These are phyloP conservation scores for Neurospora sp. DNA, from an alignment of 495 filamentous ascomycete genomes.

Conservation along the genomic window DNA sequence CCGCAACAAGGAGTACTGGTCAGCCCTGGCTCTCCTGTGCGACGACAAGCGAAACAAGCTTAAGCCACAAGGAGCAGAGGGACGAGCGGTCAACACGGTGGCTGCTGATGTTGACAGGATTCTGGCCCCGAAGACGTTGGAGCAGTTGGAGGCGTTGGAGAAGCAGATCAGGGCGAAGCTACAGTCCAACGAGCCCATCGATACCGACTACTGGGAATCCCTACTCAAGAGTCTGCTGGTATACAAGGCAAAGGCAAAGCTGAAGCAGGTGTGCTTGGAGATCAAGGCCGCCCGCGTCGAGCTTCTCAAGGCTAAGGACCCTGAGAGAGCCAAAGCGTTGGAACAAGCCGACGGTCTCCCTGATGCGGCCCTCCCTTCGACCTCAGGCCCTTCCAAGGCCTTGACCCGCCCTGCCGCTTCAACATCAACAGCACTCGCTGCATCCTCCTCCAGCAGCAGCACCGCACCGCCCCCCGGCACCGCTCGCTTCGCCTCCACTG, in stretches of 20 bases:
- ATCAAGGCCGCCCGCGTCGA: slow-evolving; percentile 67
- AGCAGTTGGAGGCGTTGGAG: slow-evolving; percentile 77
- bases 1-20: slow-evolving; percentile 83
- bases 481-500: slow-evolving; percentile 62
- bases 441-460: slow-evolving; percentile 1
- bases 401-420: slow-evolving; percentile 18
- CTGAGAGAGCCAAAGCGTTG: slow-evolving; percentile 54
- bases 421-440: slow-evolving; percentile 16
- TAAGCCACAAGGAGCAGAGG: slow-evolving; percentile 50
- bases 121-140: slow-evolving; percentile 73
- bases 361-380: slow-evolving; percentile 6
- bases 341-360: slow-evolving; percentile 21
- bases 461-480: slow-evolving; percentile 46
- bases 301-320: slow-evolving; percentile 55
- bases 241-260: slow-evolving; percentile 83
- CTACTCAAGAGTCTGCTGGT: slow-evolving; percentile 73
- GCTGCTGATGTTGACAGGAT: slow-evolving; percentile 81
- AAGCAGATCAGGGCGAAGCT: slow-evolving; percentile 75
- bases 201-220: slow-evolving; percentile 96
- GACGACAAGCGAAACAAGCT: slow-evolving; percentile 62
- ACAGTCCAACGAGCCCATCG: slow-evolving; percentile 80
- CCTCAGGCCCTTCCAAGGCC: slow-evolving; percentile 10
- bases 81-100: slow-evolving; percentile 70
- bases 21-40: slow-evolving; percentile 79
- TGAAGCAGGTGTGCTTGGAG: slow-evolving; percentile 69